A percentile compares a stretch with the other conserved stretches of the same genome.
Evolutionary conservation across 2,329 filamentous ascomycete species (phyloP).

Genomic region (Fusarium guadeloupense): DNA sequence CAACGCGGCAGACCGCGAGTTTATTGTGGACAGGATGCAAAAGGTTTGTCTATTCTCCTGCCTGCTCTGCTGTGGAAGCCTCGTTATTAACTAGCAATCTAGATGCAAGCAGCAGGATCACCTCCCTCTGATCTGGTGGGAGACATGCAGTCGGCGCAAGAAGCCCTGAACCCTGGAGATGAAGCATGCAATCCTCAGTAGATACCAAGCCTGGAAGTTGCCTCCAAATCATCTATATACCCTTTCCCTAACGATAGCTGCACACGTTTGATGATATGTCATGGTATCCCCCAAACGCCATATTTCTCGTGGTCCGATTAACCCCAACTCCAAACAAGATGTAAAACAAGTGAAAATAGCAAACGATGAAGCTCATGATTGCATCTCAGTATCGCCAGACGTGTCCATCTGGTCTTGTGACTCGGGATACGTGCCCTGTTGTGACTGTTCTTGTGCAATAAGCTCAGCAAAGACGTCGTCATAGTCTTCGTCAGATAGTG

Average conservation of each 20-base stretch:
- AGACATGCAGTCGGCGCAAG: slow-evolving; percentile 85
- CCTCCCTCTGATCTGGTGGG: slow-evolving; percentile 92
- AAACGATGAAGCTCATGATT: slow-evolving; percentile 4
- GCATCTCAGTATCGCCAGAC: slow-evolving; percentile 47
- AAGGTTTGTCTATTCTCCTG: slow-evolving; percentile 68
- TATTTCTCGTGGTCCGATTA: slow-evolving; percentile 18
- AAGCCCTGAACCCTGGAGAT: slow-evolving; percentile 69
- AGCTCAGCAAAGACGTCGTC: slow-evolving; percentile 66
- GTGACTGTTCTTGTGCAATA: slow-evolving; percentile 45
- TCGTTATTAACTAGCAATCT: slow-evolving; percentile 5
- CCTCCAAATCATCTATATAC: slow-evolving; percentile 42
- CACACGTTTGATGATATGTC: slow-evolving; percentile 35
- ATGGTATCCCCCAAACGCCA: slow-evolving; percentile 38
- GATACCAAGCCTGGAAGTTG: slow-evolving; percentile 41
- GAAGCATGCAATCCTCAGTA: slow-evolving; percentile 72
- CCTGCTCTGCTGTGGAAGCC: background rate
- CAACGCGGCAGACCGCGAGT: slow-evolving; percentile 83
- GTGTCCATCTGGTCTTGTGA: slow-evolving; percentile 59
- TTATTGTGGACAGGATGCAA: slow-evolving; percentile 97
- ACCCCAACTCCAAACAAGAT: slow-evolving; percentile 32
- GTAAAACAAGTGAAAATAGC: slow-evolving; percentile 2
- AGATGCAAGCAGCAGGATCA: slow-evolving; percentile 97
- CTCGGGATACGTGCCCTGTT: slow-evolving; percentile 19
- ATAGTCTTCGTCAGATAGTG: slow-evolving; percentile 66
- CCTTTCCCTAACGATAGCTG: slow-evolving; percentile 38